Conservation (phyloP, 225 moss, liverwort and hornwort genomes). For the Bryum argenteum region DNA sequence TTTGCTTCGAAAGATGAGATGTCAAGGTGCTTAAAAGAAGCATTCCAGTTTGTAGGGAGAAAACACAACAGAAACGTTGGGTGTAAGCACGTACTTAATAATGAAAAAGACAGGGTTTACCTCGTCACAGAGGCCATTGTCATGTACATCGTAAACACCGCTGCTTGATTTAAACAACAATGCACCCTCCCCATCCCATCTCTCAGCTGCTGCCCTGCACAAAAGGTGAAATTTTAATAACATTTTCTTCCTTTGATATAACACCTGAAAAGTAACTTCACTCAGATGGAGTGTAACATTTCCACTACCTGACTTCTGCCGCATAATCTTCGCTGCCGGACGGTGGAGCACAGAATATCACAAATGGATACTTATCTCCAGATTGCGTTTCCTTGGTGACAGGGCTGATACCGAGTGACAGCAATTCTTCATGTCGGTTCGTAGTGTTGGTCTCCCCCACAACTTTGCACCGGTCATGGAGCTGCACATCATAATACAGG, state of each 20-base stretch:
- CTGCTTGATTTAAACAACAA: constrained; percentile 87
- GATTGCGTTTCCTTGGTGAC: constrained; percentile 58
- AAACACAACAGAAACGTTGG: too few relatives aligned
- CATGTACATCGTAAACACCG: constrained; percentile 68
- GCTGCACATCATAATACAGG: too few relatives aligned
- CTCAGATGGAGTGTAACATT: not conserved
- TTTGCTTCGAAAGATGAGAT: too few relatives aligned
- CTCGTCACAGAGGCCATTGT: constrained; percentile 80
- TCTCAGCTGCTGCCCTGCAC: constrained; percentile 82
- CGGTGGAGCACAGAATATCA: constrained; percentile 97
- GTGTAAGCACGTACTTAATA: not conserved
- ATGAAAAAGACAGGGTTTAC: constrained; percentile 38
- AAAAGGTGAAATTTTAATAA: constrained; percentile 17
- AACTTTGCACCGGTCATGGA: constrained; percentile 67
- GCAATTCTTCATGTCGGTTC: constrained; percentile 69
- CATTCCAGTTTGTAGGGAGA: too few relatives aligned
- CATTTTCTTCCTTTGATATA: not conserved
- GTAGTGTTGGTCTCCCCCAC: constrained; percentile 89
- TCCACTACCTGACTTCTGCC: constrained; percentile 81
- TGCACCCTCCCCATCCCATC: constrained; percentile 89
- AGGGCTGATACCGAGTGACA: constrained; percentile 74
- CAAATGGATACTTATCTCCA: constrained; percentile 73
- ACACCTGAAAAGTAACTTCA: not conserved
- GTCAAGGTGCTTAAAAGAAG: not conserved
- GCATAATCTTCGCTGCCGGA: constrained; percentile 85